Conservation (phyloP, 1,284 basidiomycete genomes). For the Pseudozyma thailandica region DNA sequence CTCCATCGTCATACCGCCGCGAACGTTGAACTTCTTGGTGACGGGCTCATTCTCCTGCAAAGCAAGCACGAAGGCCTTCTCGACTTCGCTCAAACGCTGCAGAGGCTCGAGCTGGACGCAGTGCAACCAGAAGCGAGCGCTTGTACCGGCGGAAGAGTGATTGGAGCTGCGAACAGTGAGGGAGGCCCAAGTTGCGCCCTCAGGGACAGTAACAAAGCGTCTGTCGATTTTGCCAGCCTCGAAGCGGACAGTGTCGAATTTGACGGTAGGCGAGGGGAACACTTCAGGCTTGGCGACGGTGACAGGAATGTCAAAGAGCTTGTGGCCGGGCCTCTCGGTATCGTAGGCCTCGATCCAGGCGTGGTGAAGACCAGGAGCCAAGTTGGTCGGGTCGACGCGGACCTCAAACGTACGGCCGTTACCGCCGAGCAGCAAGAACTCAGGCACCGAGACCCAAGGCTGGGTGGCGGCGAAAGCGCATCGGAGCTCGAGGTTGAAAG, state of each 20-base stretch:
- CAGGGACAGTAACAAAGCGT: conserved; percentile 65
- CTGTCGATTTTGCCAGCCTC: conserved; percentile 64
- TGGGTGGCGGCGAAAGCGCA: conserved; percentile 55
- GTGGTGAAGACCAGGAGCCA: conserved; percentile 65
- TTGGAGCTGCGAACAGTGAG: conserved; percentile 60
- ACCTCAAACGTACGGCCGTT: conserved; percentile 68
- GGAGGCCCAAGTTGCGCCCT: conserved; percentile 68
- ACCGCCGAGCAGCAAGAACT: conserved; percentile 65
- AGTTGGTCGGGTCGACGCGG: conserved; percentile 63
- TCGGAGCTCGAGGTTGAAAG: conserved; percentile 63
- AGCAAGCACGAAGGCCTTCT: conserved; percentile 64
- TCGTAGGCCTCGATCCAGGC: conserved; percentile 65
- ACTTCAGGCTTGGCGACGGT: conserved; percentile 67
- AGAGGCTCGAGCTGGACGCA: conserved; percentile 66
- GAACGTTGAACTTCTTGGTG: conserved; percentile 63
- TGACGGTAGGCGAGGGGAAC: conserved; percentile 49
- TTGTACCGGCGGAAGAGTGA: conserved; percentile 59
- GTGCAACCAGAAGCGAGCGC: conserved; percentile 67
- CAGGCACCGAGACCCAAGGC: conserved; percentile 64
- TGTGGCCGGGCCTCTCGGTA: conserved; percentile 54
- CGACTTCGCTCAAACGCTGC: conserved; percentile 60
- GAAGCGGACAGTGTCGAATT: conserved; percentile 48
- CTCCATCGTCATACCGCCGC: conserved; percentile 66
- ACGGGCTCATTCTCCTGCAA: conserved; percentile 67
- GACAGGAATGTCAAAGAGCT: conserved; percentile 67